These are phyloP conservation scores for Talaromyces islandicus DNA, from an alignment of 2,329 filamentous ascomycete genomes.

Conservation along the genomic window DNA sequence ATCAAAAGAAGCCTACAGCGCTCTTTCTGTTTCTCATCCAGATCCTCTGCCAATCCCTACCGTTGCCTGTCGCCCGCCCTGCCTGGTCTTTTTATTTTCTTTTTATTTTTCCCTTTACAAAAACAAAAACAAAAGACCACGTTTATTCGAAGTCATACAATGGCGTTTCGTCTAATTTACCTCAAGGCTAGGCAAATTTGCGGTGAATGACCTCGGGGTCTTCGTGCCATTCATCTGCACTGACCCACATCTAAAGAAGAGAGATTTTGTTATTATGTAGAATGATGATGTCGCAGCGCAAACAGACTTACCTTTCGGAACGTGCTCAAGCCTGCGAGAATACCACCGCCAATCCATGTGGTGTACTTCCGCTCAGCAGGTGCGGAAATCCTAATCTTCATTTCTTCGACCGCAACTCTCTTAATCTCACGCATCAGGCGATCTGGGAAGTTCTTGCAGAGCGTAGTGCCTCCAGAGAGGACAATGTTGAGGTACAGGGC, in stretches of 20 bases:
- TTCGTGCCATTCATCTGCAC: conserved; percentile 99
- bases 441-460: conserved; percentile 96
- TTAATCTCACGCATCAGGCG: conserved; percentile 87
- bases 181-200: conserved; percentile 67
- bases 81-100: neutral
- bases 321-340: conserved; percentile 90
- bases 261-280: neutral
- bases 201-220: conserved; percentile 98
- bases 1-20: conserved; percentile 10
- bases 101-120: neutral
- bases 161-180: neutral
- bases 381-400: conserved; percentile 98
- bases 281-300: neutral
- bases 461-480: conserved; percentile 87
- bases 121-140: neutral
- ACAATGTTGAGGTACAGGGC: conserved; percentile 95
- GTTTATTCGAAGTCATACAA: neutral
- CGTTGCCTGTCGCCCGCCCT: neutral
- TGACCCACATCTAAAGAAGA: conserved; percentile 85
- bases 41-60: conserved; percentile 1
- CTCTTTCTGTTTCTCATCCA: conserved; percentile 6
- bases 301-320: conserved; percentile 76
- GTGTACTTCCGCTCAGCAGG: conserved; percentile 97
- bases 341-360: conserved; percentile 98
- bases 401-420: conserved; percentile 91